These are phyloP conservation scores for Capsicum pubescens DNA, from an alignment of 257 asterid genomes.

Conservation along the genomic window DNA sequence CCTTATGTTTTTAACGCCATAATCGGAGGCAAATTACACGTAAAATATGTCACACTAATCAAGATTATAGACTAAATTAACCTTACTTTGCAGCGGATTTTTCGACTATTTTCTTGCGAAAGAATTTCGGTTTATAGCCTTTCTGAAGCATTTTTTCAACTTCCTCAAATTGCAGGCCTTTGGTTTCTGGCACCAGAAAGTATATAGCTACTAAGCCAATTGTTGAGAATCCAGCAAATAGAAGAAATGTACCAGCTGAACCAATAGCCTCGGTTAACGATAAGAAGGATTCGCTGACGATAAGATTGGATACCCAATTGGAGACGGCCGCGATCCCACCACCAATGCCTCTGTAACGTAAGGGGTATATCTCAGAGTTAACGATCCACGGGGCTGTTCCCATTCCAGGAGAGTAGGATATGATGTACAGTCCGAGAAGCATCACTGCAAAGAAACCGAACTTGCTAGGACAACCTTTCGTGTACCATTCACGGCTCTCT, in stretches of 20 bases:
- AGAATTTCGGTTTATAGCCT: constrained; percentile 60
- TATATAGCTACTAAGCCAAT: constrained; percentile 61
- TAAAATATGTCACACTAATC: neutral
- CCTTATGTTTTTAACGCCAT: neutral
- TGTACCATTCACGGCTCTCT: constrained; percentile 64
- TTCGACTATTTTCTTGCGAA: constrained; percentile 36
- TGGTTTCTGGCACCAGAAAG: constrained; percentile 81
- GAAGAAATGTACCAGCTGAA: constrained; percentile 66
- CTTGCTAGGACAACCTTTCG: constrained; percentile 75
- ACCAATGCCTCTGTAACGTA: constrained; percentile 68
- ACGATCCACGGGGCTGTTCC: constrained; percentile 86
- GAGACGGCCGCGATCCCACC: constrained; percentile 90
- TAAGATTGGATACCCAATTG: constrained; percentile 75
- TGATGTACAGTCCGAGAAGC: constrained; percentile 65
- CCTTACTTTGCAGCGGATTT: constrained; percentile 5
- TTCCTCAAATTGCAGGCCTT: constrained; percentile 76
- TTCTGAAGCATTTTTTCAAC: constrained; percentile 78
- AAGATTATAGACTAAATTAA: neutral
- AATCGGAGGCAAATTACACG: neutral
- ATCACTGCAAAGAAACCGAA: constrained; percentile 65
- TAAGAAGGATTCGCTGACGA: constrained; percentile 75
- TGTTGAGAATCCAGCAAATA: constrained; percentile 72
- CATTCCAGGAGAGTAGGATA: constrained; percentile 74
- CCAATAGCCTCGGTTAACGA: constrained; percentile 68
- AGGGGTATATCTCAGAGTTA: constrained; percentile 81